Conservation (phyloP, 768 basidiomycete genomes). For the Asterophora parasitica region DNA sequence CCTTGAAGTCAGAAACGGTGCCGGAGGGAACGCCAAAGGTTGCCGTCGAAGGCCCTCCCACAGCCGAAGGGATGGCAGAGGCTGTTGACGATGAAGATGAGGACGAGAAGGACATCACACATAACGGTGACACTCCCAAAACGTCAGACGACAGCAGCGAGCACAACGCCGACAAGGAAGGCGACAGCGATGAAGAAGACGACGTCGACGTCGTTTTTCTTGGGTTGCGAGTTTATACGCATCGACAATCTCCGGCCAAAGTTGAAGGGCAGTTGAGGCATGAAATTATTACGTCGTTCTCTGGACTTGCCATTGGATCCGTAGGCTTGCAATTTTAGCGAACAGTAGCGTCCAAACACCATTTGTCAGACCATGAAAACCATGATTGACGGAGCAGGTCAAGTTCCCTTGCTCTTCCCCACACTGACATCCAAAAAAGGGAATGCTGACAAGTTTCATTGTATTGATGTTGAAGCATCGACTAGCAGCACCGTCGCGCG, state of each 20-base stretch:
- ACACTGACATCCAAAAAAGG: too few relatives aligned
- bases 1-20: neutral
- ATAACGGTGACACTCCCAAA: neutral
- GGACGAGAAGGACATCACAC: neutral
- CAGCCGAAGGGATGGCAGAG: neutral
- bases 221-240: constrained; percentile 37
- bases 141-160: too few relatives aligned
- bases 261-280: constrained; percentile 31
- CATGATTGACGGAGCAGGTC: too few relatives aligned
- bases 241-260: constrained; percentile 22
- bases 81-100: neutral
- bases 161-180: neutral
- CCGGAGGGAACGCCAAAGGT: neutral
- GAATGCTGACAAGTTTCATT: too few relatives aligned
- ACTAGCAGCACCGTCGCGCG: too few relatives aligned
- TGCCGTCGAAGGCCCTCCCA: neutral
- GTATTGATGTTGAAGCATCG: too few relatives aligned
- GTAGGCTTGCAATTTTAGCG: too few relatives aligned
- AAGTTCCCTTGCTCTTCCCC: too few relatives aligned
- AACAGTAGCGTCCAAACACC: too few relatives aligned
- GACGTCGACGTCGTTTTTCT: constrained; percentile 24
- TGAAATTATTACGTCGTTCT: constrained; percentile 15
- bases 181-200: neutral
- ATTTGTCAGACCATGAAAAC: too few relatives aligned
- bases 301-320: constrained; percentile 13